These are phyloP conservation scores for Apiotrichum laibachii DNA, from an alignment of 1,284 basidiomycete species.

Conservation along the genomic window DNA sequence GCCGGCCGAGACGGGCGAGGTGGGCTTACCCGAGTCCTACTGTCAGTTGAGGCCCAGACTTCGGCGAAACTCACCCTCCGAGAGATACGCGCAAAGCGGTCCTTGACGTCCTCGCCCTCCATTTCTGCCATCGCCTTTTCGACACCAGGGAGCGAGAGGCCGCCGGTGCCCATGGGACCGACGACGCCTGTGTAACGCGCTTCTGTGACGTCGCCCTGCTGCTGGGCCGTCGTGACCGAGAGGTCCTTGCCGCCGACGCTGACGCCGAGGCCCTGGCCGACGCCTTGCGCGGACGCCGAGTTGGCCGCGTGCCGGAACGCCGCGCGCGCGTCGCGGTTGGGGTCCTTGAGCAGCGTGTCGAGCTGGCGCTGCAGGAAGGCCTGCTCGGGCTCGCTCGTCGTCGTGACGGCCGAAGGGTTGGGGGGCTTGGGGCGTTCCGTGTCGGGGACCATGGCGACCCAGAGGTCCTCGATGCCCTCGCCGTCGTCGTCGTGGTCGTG, in stretches of 20 bases:
- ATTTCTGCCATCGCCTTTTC: slow-evolving; percentile 80
- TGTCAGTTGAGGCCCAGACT: background rate
- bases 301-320: slow-evolving; percentile 69
- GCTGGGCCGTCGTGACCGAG: background rate
- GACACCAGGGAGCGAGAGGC: slow-evolving; percentile 76
- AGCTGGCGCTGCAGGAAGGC: slow-evolving; percentile 81
- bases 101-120: slow-evolving; percentile 59
- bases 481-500: slow-evolving; percentile 46
- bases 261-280: background rate
- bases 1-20: slow-evolving; percentile 16
- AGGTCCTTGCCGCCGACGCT: background rate
- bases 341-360: slow-evolving; percentile 81
- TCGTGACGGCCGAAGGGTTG: slow-evolving; percentile 21
- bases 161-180: slow-evolving; percentile 79
- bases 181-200: slow-evolving; percentile 62
- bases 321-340: slow-evolving; percentile 80
- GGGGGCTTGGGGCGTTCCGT: slow-evolving; percentile 25
- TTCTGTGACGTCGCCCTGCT: background rate
- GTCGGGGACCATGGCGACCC: slow-evolving; percentile 49
- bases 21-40: slow-evolving; percentile 33
- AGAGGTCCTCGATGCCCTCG: slow-evolving; percentile 45
- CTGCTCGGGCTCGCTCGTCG: slow-evolving; percentile 65
- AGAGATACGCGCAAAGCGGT: slow-evolving; percentile 40
- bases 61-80: slow-evolving; percentile 30
- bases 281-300: slow-evolving; percentile 44